These are phyloP conservation scores for Aegilops speltoides DNA, from an alignment of 176 grass and related monocot genomes.

Conservation along the genomic window DNA sequence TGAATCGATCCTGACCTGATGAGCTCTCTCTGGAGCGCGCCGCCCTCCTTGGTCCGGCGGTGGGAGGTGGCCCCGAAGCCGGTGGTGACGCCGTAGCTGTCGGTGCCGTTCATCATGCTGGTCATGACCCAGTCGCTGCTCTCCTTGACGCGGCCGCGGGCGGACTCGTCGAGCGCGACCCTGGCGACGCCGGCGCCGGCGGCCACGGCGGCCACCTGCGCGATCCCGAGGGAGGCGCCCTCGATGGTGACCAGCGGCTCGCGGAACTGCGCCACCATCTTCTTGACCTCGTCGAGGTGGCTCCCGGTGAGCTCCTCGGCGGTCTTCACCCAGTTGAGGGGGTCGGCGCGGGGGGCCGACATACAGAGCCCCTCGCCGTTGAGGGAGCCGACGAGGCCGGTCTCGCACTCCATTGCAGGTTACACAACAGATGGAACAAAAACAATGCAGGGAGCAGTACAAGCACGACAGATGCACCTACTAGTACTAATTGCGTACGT, in stretches of 20 bases:
- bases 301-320: slow-evolving; percentile 64
- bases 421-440: neutral
- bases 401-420: slow-evolving; percentile 26
- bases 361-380: slow-evolving; percentile 57
- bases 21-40: slow-evolving; percentile 77
- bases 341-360: slow-evolving; percentile 29
- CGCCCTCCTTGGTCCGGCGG: slow-evolving; percentile 85
- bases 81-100: slow-evolving; percentile 96
- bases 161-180: slow-evolving; percentile 78
- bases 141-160: slow-evolving; percentile 64
- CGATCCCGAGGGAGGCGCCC: slow-evolving; percentile 69
- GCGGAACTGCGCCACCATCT: slow-evolving; percentile 79
- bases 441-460: neutral
- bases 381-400: slow-evolving; percentile 22
- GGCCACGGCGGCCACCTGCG: slow-evolving; percentile 87
- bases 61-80: slow-evolving; percentile 95
- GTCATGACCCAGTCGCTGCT: slow-evolving; percentile 88
- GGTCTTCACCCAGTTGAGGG: slow-evolving; percentile 69
- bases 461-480: neutral
- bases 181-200: slow-evolving; percentile 37
- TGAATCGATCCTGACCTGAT: slow-evolving; percentile 53
- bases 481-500: too few relatives aligned
- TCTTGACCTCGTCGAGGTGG: slow-evolving; percentile 82
- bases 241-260: slow-evolving; percentile 56
- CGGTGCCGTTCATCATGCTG: slow-evolving; percentile 85